Evolutionary conservation across 805 yeast species (phyloP).

Genomic region (Babjeviella inositovora): DNA sequence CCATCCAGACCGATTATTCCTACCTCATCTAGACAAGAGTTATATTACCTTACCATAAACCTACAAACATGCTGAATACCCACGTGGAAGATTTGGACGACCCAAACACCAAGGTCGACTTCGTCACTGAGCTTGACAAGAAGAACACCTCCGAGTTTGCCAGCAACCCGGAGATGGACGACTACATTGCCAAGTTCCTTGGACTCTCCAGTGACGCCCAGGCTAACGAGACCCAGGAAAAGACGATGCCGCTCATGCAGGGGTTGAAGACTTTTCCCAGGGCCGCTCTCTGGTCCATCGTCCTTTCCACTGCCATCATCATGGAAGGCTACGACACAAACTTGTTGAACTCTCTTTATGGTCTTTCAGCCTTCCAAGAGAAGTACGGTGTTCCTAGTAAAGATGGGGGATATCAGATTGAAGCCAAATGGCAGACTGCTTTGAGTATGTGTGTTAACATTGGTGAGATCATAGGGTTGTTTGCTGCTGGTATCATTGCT

Average conservation of each 20-base stretch:
- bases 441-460: constrained; percentile 13
- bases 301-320: constrained; percentile 22
- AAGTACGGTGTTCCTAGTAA: constrained; percentile 20
- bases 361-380: constrained; percentile 22
- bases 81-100: no score
- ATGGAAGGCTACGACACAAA: constrained; percentile 33
- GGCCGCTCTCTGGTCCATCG: constrained; percentile 28
- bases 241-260: constrained; percentile 9
- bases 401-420: constrained; percentile 12
- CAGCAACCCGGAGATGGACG: constrained; percentile 7
- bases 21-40: no score
- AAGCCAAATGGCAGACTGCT: constrained; percentile 24
- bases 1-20: no score
- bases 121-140: no score
- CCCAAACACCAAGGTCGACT: no score
- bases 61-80: no score
- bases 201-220: constrained; percentile 10
- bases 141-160: no score
- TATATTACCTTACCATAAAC: no score
- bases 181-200: constrained; percentile 12
- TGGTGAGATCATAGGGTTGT: constrained; percentile 29
- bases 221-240: constrained; percentile 8
- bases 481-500: constrained; percentile 22
- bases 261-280: constrained; percentile 23
- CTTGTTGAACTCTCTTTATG: constrained; percentile 23